These are phyloP conservation scores for Salvia splendens DNA, from an alignment of 257 asterid genomes.

Conservation along the genomic window DNA sequence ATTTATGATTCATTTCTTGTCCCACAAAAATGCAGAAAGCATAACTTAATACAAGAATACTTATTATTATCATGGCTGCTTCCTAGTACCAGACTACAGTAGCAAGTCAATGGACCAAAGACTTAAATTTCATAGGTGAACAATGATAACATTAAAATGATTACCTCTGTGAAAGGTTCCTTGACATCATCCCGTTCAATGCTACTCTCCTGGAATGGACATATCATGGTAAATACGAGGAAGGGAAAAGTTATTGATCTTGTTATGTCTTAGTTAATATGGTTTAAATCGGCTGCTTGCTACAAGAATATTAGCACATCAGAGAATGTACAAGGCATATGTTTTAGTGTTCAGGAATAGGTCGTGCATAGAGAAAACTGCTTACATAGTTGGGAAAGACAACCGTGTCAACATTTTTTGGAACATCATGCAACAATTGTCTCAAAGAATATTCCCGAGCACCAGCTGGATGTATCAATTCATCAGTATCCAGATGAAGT, in stretches of 20 bases:
- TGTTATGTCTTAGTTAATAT: constrained; percentile 15
- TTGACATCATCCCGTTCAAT: constrained; percentile 87
- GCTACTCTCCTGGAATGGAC: constrained; percentile 83
- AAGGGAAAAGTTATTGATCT: constrained; percentile 19
- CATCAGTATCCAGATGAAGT: constrained; percentile 97
- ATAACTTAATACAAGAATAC: too few relatives aligned
- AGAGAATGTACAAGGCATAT: constrained; percentile 8
- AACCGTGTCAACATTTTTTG: constrained; percentile 90
- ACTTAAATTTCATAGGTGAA: neutral
- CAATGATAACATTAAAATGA: constrained; percentile 19
- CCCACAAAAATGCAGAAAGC: too few relatives aligned
- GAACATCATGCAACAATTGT: constrained; percentile 80
- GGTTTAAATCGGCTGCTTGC: neutral
- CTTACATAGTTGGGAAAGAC: constrained; percentile 96
- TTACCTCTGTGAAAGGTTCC: constrained; percentile 98
- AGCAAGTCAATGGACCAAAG: neutral
- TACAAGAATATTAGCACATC: neutral
- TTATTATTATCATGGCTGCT: too few relatives aligned
- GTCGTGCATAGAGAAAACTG: neutral
- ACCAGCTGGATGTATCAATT: constrained; percentile 92
- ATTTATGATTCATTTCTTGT: neutral
- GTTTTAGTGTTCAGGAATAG: constrained; percentile 1
- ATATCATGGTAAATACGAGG: constrained; percentile 19
- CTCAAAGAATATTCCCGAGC: constrained; percentile 89
- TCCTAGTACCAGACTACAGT: constrained; percentile 3